Conservation (phyloP, 768 basidiomycete genomes). For the Lyophyllum atratum region DNA sequence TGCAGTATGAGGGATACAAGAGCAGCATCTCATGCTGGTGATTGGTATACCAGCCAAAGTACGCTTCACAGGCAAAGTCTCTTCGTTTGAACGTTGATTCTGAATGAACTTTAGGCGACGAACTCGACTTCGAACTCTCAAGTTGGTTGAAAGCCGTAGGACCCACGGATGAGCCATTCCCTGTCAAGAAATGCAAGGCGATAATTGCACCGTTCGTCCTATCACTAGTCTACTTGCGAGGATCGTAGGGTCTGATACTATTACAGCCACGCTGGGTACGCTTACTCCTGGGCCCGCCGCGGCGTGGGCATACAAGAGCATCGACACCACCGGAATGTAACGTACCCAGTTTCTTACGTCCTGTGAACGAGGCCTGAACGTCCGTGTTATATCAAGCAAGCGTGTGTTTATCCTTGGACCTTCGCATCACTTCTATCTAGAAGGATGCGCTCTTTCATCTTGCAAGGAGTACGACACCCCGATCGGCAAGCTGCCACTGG, state of each 20-base stretch:
- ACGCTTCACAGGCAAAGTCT: conserved; percentile 14
- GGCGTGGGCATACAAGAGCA: conserved; percentile 93
- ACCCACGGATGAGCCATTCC: conserved; percentile 48
- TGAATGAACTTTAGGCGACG: conserved; percentile 41
- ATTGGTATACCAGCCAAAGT: conserved; percentile 86
- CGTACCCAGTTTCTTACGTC: conserved; percentile 25
- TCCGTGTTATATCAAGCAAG: conserved; percentile 51
- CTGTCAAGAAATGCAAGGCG: conserved; percentile 73
- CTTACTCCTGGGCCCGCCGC: conserved; percentile 93
- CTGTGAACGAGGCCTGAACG: conserved; percentile 4
- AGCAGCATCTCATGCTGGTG: conserved; percentile 81
- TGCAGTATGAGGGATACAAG: conserved; percentile 30
- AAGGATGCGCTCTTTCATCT: conserved; percentile 84
- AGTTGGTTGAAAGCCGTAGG: conserved; percentile 62
- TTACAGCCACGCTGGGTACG: conserved; percentile 90
- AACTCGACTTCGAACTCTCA: conserved; percentile 63
- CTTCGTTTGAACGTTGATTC: conserved; percentile 10
- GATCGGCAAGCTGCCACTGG: conserved; percentile 78
- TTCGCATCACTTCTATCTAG: conserved; percentile 88
- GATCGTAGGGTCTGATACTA: background rate
- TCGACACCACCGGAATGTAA: conserved; percentile 82
- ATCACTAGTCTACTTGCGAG: conserved; percentile 2
- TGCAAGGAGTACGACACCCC: conserved; percentile 84
- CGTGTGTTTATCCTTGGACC: conserved; percentile 95
- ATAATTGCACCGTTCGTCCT: conserved; percentile 91